Evolutionary conservation across 1,284 basidiomycete genomes (phyloP).

Genomic region (Naganishia sp.): DNA sequence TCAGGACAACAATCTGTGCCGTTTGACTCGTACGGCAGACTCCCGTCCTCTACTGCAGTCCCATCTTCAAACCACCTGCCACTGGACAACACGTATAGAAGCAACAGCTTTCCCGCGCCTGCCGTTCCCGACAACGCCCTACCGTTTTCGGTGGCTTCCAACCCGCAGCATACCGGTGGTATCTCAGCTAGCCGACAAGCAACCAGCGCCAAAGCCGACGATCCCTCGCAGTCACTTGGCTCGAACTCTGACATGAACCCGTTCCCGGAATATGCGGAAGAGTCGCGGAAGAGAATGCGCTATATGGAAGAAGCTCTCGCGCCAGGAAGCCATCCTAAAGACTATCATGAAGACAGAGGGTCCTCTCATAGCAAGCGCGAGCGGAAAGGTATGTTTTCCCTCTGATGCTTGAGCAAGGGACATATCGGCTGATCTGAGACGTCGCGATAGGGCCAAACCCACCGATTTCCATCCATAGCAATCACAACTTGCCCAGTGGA

Average conservation of each 20-base stretch:
- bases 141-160: not conserved
- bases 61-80: slow-evolving; percentile 1
- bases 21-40: slow-evolving; percentile 1
- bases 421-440: not conserved
- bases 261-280: slow-evolving; percentile 15
- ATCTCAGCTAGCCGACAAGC: not conserved
- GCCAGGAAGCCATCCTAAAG: slow-evolving; percentile 6
- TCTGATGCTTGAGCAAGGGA: too few species aligned
- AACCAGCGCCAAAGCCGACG: not conserved
- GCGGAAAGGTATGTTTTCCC: slow-evolving; percentile 10
- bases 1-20: not conserved
- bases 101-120: slow-evolving; percentile 3
- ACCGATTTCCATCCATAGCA: slow-evolving; percentile 16
- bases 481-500: slow-evolving; percentile 7
- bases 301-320: slow-evolving; percentile 14
- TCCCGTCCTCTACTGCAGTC: not conserved
- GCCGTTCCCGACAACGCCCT: not conserved
- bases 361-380: slow-evolving; percentile 3
- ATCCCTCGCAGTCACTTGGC: not conserved
- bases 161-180: not conserved
- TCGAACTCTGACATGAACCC: slow-evolving; percentile 14
- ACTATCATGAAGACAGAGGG: slow-evolving; percentile 13
- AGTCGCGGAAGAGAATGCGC: slow-evolving; percentile 21
- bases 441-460: slow-evolving; percentile 6
- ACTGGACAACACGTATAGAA: slow-evolving; percentile 3